Percentiles rank a stretch among this genome's conserved stretches.
These are phyloP conservation scores for Echium plantagineum DNA, from an alignment of 257 asterid species.

Conservation along the genomic window DNA sequence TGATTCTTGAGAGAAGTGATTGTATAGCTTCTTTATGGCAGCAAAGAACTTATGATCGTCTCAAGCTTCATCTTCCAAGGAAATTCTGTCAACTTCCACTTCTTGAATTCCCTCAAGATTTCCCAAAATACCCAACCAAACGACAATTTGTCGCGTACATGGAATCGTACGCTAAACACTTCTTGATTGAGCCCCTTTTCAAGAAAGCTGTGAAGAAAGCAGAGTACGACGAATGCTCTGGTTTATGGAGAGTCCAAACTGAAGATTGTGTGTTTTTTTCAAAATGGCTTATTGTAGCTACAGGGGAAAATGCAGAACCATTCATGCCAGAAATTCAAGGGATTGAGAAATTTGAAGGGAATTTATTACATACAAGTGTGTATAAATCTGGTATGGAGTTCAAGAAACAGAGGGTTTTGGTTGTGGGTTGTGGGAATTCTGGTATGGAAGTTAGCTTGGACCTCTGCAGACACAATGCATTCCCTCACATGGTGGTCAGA, in stretches of 20 bases:
- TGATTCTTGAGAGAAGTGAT: conserved; percentile 59
- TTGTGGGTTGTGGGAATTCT: conserved; percentile 85
- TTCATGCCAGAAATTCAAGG: conserved; percentile 55
- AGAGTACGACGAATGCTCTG: conserved; percentile 21
- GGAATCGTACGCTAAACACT: conserved; percentile 47
- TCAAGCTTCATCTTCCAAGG: conserved; percentile 72
- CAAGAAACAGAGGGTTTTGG: conserved; percentile 36
- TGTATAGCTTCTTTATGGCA: conserved; percentile 88
- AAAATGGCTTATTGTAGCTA: conserved; percentile 62
- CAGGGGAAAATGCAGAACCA: conserved; percentile 89
- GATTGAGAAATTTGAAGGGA: conserved; percentile 39
- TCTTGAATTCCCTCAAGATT: conserved; percentile 38
- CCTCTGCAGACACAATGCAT: conserved; percentile 52
- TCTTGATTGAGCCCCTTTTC: conserved; percentile 43
- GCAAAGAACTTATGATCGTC: conserved; percentile 58
- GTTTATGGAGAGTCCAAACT: conserved; percentile 49
- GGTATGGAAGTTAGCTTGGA: conserved; percentile 96
- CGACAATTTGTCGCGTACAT: conserved; percentile 62
- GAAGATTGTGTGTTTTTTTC: conserved; percentile 25
- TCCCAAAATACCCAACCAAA: conserved; percentile 71
- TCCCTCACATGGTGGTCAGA: conserved; percentile 69
- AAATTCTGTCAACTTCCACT: conserved; percentile 67
- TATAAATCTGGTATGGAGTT: conserved; percentile 59
- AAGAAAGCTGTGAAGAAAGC: conserved; percentile 35
- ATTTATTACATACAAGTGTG: conserved; percentile 45